Conservation (phyloP, 2,329 filamentous ascomycete species). For the Colletotrichum spinosum region DNA sequence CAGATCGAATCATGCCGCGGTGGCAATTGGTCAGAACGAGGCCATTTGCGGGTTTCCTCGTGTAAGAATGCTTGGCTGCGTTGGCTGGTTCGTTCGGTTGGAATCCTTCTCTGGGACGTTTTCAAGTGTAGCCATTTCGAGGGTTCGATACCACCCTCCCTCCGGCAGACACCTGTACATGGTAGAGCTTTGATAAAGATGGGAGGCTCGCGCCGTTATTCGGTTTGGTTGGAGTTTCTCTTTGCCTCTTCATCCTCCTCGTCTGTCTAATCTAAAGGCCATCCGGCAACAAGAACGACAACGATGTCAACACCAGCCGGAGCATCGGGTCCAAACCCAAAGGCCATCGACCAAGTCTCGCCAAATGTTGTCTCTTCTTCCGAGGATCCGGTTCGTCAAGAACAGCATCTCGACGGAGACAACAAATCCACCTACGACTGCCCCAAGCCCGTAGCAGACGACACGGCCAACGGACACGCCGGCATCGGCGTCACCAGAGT, state of each 20-base stretch:
- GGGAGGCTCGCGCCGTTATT: background rate
- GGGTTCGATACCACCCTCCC: background rate
- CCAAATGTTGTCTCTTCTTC: background rate
- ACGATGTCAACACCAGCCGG: conserved; percentile 1
- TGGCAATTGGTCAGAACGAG: background rate
- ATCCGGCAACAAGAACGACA: background rate
- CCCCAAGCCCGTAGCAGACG: background rate
- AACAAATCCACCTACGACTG: background rate
- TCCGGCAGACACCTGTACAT: background rate
- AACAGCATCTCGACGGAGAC: conserved; percentile 1
- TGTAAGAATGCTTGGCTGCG: conserved; percentile 5
- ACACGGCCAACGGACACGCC: background rate
- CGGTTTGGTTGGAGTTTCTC: too few species aligned
- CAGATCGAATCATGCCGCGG: conserved; percentile 5
- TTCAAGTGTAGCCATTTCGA: conserved; percentile 1
- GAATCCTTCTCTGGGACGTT: background rate
- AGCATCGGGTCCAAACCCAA: background rate
- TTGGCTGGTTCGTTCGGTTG: conserved; percentile 2
- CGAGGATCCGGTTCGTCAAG: background rate
- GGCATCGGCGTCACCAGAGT: conserved; percentile 47
- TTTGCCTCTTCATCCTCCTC: background rate
- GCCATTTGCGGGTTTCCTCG: conserved; percentile 11
- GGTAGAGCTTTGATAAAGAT: background rate
- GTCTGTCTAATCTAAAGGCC: background rate
- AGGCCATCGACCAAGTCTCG: background rate